These are phyloP conservation scores for Aureobasidium sp. DNA, from an alignment of 2,329 filamentous ascomycete genomes.

Conservation along the genomic window DNA sequence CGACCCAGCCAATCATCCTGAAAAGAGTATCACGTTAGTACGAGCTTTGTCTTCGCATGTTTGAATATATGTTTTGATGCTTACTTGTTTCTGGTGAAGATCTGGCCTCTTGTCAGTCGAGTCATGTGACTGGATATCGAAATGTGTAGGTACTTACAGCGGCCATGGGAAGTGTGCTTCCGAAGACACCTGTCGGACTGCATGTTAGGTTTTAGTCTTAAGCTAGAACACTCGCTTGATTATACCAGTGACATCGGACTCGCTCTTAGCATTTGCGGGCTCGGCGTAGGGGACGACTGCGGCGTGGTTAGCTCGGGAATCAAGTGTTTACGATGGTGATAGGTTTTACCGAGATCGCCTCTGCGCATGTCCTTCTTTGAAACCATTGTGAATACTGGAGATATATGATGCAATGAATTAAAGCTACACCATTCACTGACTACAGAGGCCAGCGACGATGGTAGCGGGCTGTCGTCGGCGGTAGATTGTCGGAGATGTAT, in stretches of 20 bases:
- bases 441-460: background rate
- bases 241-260: constrained; percentile 63
- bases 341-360: constrained; percentile 57
- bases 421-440: background rate
- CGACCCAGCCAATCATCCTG: constrained; percentile 61
- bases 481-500: background rate
- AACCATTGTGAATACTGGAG: constrained; percentile 43
- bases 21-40: constrained; percentile 5
- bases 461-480: constrained; percentile 17
- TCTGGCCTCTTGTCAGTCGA: constrained; percentile 40
- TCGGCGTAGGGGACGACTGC: constrained; percentile 87
- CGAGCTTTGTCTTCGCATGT: background rate
- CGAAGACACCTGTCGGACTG: constrained; percentile 45
- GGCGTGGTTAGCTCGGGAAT: constrained; percentile 10
- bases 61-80: constrained; percentile 16
- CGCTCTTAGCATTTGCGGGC: constrained; percentile 56
- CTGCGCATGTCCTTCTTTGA: constrained; percentile 69
- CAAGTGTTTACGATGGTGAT: constrained; percentile 13
- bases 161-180: constrained; percentile 85
- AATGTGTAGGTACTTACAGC: constrained; percentile 44
- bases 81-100: constrained; percentile 85
- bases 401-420: background rate
- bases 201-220: constrained; percentile 19
- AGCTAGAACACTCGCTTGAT: background rate
- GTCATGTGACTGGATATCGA: constrained; percentile 17